Evolutionary conservation across 1,284 basidiomycete species (phyloP).

Genomic region (Rhodotorula sp.): DNA sequence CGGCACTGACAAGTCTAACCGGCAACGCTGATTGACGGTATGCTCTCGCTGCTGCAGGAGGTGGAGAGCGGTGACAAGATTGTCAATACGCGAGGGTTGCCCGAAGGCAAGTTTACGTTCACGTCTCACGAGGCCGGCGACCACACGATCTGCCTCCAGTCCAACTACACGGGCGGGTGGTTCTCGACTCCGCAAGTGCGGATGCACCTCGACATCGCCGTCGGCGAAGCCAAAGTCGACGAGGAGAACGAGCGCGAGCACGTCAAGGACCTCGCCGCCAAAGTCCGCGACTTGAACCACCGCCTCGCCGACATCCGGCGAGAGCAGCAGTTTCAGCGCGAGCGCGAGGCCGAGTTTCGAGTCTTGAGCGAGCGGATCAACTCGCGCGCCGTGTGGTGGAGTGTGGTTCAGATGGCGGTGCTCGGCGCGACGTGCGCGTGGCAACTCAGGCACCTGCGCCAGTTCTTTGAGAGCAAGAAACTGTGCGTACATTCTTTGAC

Average conservation of each 20-base stretch:
- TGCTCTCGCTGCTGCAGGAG: constrained; percentile 58
- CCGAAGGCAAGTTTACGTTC: constrained; percentile 92
- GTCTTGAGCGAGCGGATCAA: constrained; percentile 87
- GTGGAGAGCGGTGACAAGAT: constrained; percentile 70
- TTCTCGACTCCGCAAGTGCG: constrained; percentile 84
- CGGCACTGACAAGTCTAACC: not conserved
- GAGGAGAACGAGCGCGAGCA: constrained; percentile 66
- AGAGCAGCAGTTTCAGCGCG: constrained; percentile 97
- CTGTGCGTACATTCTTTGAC: constrained; percentile 20
- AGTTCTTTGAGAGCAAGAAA: constrained; percentile 41
- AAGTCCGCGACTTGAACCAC: constrained; percentile 85
- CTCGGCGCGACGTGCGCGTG: constrained; percentile 81
- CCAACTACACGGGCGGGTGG: constrained; percentile 80
- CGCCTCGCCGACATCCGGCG: constrained; percentile 88
- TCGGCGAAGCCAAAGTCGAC: constrained; percentile 46
- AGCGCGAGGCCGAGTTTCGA: constrained; percentile 83
- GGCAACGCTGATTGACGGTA: too few relatives aligned
- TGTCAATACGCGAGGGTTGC: constrained; percentile 81
- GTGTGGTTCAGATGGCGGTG: constrained; percentile 77
- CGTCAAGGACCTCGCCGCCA: constrained; percentile 78
- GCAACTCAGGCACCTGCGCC: constrained; percentile 79
- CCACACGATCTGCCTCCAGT: constrained; percentile 91
- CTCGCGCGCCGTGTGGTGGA: constrained; percentile 87
- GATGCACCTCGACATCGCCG: constrained; percentile 85
- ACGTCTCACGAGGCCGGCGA: constrained; percentile 95